phyloP scores from a whole-genome alignment of 2,329 filamentous ascomycete species.

The Penicillium sp. region DNA sequence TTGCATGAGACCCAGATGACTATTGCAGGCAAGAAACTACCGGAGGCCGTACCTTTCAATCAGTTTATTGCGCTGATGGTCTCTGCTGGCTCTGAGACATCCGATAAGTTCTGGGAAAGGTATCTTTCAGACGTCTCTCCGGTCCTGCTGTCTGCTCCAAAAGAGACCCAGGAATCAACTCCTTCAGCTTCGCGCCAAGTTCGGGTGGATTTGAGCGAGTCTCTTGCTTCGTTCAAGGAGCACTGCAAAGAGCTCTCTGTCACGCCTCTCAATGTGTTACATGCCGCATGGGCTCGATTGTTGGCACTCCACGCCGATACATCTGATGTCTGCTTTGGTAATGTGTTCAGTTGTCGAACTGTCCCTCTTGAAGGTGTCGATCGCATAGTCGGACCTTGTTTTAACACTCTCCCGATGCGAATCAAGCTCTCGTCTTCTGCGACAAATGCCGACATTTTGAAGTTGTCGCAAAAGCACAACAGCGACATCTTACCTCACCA shows the following conservation, averaged over 20 bases:
- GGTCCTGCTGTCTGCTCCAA: constrained; percentile 26
- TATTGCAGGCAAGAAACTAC: constrained; percentile 47
- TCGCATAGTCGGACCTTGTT: constrained; percentile 76
- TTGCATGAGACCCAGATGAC: constrained; percentile 63
- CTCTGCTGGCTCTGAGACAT: constrained; percentile 43
- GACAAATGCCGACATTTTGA: constrained; percentile 54
- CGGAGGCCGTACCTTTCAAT: constrained; percentile 51
- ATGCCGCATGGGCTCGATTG: constrained; percentile 66
- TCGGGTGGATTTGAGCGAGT: constrained; percentile 24
- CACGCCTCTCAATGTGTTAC: constrained; percentile 61
- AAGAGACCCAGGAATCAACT: background rate
- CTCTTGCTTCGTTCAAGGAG: constrained; percentile 46
- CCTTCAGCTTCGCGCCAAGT: constrained; percentile 14
- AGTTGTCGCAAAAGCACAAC: constrained; percentile 57
- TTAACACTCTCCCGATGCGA: constrained; percentile 78
- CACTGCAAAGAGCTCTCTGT: constrained; percentile 51
- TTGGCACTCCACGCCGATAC: constrained; percentile 52
- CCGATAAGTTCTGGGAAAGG: constrained; percentile 61
- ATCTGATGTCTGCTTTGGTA: constrained; percentile 76
- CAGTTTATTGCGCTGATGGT: constrained; percentile 59
- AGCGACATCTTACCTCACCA: constrained; percentile 61
- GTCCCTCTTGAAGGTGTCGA: constrained; percentile 61
- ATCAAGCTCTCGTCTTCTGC: constrained; percentile 46
- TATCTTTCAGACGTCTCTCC: constrained; percentile 52
- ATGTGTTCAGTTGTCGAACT: constrained; percentile 72